Conservation (phyloP, 2,329 filamentous ascomycete genomes). For the Penicillium sp. region DNA sequence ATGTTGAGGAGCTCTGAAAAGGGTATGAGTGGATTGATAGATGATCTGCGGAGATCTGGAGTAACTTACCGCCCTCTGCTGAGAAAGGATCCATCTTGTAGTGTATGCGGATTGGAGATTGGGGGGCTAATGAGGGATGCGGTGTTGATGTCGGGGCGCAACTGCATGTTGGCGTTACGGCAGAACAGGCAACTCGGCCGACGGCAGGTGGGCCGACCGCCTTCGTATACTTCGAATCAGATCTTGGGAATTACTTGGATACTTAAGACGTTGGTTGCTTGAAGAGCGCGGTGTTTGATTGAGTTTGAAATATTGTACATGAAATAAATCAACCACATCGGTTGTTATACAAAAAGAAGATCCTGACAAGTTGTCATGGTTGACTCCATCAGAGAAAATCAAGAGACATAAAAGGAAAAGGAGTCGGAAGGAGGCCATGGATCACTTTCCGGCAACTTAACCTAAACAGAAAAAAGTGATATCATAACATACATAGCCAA, state of each 20-base stretch:
- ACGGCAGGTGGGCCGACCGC: conserved; percentile 33
- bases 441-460: neutral
- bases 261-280: neutral
- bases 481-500: neutral
- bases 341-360: neutral
- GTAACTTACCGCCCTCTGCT: conserved; percentile 62
- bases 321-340: neutral
- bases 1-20: conserved; percentile 68
- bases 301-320: neutral
- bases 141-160: conserved; percentile 30
- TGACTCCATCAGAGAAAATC: neutral
- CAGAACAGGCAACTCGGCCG: conserved; percentile 28
- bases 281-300: neutral
- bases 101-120: conserved; percentile 18
- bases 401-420: neutral
- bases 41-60: neutral
- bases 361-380: neutral
- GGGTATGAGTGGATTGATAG: conserved; percentile 21
- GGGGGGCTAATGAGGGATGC: conserved; percentile 21
- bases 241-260: neutral
- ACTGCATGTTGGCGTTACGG: conserved; percentile 32
- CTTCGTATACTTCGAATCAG: conserved; percentile 18
- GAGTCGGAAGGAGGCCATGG: neutral
- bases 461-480: neutral
- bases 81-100: conserved; percentile 67